These are phyloP conservation scores for Sarcodon aspratus DNA, from an alignment of 768 basidiomycete species.

Conservation along the genomic window DNA sequence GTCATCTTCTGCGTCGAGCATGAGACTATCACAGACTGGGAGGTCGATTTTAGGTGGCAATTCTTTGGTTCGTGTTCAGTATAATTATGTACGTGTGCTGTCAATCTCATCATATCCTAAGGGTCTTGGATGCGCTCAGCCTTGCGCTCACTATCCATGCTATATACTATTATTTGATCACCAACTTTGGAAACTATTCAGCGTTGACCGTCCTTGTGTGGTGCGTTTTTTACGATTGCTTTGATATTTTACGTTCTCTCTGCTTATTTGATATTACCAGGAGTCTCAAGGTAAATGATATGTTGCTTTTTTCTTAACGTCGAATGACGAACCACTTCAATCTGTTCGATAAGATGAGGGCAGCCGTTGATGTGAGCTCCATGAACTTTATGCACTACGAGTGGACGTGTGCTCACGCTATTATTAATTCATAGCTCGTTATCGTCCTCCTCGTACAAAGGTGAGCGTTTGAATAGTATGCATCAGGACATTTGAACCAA, in stretches of 20 bases:
- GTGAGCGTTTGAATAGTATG: no score
- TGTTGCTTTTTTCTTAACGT: no score
- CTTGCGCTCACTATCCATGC: background rate
- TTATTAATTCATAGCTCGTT: background rate
- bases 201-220: background rate
- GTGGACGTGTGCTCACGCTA: no score
- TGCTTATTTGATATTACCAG: background rate
- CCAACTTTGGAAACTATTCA: background rate
- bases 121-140: background rate
- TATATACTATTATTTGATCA: background rate
- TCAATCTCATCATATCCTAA: background rate
- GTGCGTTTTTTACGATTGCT: background rate
- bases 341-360: background rate
- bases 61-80: background rate
- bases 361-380: background rate
- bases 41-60: background rate
- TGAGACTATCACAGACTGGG: background rate
- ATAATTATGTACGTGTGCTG: background rate
- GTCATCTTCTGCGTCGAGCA: background rate
- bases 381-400: background rate
- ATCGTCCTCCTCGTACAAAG: no score
- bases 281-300: background rate
- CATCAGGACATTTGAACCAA: no score
- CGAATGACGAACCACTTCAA: background rate
- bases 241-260: background rate